phyloP scores from a whole-genome alignment of 495 filamentous ascomycete species.

The Sphaerosporella brunnea region DNA sequence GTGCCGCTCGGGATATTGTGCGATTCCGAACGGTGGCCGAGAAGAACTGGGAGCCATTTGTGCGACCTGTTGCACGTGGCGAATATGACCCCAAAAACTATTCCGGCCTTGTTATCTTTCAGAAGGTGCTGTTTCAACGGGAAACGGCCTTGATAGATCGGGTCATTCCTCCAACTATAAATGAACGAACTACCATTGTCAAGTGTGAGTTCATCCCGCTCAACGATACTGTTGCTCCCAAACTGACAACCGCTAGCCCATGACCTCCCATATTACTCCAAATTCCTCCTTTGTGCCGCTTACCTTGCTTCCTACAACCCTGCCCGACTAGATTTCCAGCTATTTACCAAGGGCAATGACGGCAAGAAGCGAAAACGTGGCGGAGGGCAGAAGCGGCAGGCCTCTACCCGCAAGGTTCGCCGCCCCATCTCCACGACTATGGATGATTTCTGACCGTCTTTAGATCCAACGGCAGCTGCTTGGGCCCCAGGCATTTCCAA shows the following conservation, averaged over 20 bases:
- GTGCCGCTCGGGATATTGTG: constrained; percentile 46
- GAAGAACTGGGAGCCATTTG: constrained; percentile 53
- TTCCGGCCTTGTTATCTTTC: constrained; percentile 38
- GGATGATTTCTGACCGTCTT: constrained; percentile 6
- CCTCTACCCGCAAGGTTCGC: constrained; percentile 41
- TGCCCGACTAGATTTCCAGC: constrained; percentile 52
- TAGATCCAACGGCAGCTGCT: constrained; percentile 50
- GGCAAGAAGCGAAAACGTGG: constrained; percentile 33
- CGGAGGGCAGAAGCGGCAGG: constrained; percentile 34
- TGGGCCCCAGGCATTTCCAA: constrained; percentile 58
- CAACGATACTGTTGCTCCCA: constrained; percentile 4
- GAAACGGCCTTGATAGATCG: constrained; percentile 36
- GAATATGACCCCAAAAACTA: constrained; percentile 59
- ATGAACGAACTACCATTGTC: constrained; percentile 3
- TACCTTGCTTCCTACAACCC: constrained; percentile 88
- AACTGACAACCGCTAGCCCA: constrained; percentile 13
- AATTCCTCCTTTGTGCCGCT: constrained; percentile 64
- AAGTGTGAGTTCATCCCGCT: constrained; percentile 1
- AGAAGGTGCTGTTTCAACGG: constrained; percentile 25
- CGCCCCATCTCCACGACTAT: constrained; percentile 26
- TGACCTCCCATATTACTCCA: constrained; percentile 61
- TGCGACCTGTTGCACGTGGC: constrained; percentile 44
- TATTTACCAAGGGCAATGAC: constrained; percentile 69
- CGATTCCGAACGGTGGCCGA: constrained; percentile 39
- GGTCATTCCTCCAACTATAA: constrained; percentile 12